Evolutionary conservation across 371 early-diverging fungal species (phyloP), one percentile per base, ranked within the genome.

Genomic region (Vairimorpha necatrix): DNA sequence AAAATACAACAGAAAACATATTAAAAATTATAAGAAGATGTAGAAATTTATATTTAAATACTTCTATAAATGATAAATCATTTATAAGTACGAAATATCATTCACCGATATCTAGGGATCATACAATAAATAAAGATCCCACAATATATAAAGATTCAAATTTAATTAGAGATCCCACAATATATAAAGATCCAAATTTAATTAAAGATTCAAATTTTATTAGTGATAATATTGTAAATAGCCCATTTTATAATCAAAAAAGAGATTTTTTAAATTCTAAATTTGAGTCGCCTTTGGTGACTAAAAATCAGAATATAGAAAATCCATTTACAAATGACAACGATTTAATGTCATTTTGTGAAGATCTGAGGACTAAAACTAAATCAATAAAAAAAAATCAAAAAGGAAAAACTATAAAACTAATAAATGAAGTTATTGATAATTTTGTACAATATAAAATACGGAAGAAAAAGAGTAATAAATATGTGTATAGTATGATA

Each of bases 311-410:
- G 13, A 60, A 60, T 32, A 33, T 32, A 26, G 34, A 60, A 26
- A 60, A 60, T 60, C 34, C 60, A 60, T 32, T 33, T 32, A 30
- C 6, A 3, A 22, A 60, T 26, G n/a, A 11, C 4, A 38, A 32
- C 7, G 63, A 63, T 11, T 63, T 63, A 26, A 30, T 26, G 39
- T 63, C 63, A 9, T 63, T 63, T 39, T 63, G 63, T 63, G 63
- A 63, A 20, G 63, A 63, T 38, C 20, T 63, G 1, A 32, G 34
- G 39, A 34, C 26, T 11, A 63, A 63, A 63, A 63, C 63, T 38
- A 63, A 20, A 34, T 63, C 36, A 3, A 63, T 63, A 63, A 32
- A 36, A 63, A 63, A 63, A 36, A 33, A 32, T 11, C 1, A 18
- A 1, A 20, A 16, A 38, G 63, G 39, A 4, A 26, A 34, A 63